phyloP scores from a whole-genome alignment of 495 filamentous ascomycete species.

The Lasiosphaeris hirsuta region DNA sequence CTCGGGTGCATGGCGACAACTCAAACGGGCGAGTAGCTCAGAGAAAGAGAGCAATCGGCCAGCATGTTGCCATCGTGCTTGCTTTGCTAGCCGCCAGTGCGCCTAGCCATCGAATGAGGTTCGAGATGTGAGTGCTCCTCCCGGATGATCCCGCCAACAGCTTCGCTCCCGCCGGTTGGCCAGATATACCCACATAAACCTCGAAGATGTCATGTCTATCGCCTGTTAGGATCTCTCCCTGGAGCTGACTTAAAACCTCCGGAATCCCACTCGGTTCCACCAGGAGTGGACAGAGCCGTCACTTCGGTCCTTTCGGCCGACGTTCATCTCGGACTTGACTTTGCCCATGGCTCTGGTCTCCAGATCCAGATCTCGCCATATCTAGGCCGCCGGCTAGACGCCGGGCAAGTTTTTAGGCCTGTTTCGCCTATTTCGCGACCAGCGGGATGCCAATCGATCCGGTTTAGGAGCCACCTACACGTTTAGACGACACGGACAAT shows the following conservation, averaged over 20 bases:
- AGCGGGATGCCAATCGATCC: neutral
- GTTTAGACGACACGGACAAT: no score
- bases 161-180: no score
- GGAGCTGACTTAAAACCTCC: no score
- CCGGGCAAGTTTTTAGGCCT: neutral
- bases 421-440: neutral
- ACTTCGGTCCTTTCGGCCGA: no score
- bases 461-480: neutral
- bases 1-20: constrained; percentile 2
- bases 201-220: no score
- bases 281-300: no score
- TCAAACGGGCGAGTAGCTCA: constrained; percentile 2
- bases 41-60: neutral
- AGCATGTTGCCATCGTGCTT: neutral
- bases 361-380: neutral
- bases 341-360: neutral
- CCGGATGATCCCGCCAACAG: no score
- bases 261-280: no score
- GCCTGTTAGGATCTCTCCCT: no score
- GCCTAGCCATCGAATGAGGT: neutral
- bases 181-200: no score
- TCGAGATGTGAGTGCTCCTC: no score
- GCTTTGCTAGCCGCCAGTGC: constrained; percentile 2
- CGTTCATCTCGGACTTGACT: no score
- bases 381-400: constrained; percentile 1